These are phyloP conservation scores for Coemansia asiatica DNA, from an alignment of 192 early-diverging fungal species.

Conservation along the genomic window DNA sequence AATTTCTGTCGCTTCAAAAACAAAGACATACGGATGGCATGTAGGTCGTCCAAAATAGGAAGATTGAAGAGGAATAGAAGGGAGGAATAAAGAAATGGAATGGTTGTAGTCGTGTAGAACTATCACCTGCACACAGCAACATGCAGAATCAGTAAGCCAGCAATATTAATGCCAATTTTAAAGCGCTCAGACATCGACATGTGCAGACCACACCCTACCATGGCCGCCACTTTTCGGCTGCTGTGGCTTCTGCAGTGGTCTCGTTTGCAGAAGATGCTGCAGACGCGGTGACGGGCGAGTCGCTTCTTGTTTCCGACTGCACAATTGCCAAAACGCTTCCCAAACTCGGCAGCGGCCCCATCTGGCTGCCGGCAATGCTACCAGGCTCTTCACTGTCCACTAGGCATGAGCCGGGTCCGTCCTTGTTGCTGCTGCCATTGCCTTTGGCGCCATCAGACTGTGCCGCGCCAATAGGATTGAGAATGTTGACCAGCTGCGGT, in stretches of 20 bases:
- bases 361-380: conserved; percentile 8
- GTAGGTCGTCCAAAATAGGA: neutral
- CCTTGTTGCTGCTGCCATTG: neutral
- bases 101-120: neutral
- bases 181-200: neutral
- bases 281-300: neutral
- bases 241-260: conserved; percentile 3
- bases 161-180: neutral
- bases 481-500: conserved; percentile 35
- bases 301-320: conserved; percentile 8
- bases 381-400: neutral
- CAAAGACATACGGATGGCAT: neutral
- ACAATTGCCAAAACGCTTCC: conserved; percentile 38
- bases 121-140: neutral
- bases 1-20: neutral
- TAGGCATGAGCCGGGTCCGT: neutral
- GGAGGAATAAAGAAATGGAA: neutral
- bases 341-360: conserved; percentile 43
- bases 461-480: conserved; percentile 30
- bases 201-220: conserved; percentile 25
- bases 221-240: conserved; percentile 50
- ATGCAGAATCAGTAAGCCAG: neutral
- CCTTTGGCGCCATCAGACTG: neutral
- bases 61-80: neutral
- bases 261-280: conserved; percentile 14